Evolutionary conservation across 495 filamentous ascomycete species (phyloP).

Genomic region (Daldinia loculata): DNA sequence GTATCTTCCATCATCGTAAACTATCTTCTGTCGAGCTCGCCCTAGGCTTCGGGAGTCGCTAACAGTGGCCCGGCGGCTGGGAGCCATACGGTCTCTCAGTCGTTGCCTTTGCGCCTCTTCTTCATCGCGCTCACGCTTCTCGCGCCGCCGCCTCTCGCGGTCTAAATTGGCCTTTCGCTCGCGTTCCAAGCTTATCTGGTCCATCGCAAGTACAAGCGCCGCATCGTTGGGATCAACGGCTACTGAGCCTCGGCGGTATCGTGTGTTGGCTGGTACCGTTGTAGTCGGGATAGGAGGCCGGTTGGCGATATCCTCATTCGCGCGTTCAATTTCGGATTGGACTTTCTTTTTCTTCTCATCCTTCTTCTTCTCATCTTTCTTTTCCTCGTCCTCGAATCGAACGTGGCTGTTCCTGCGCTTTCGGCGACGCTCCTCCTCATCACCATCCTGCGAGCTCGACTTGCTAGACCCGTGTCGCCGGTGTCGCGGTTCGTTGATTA

Average conservation of each 20-base stretch:
- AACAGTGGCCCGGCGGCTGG: slow-evolving; percentile 14
- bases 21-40: slow-evolving; percentile 15
- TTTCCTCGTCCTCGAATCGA: slow-evolving; percentile 43
- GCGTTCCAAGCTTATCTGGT: slow-evolving; percentile 36
- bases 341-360: slow-evolving; percentile 48
- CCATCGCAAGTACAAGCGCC: slow-evolving; percentile 25
- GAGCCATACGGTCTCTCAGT: slow-evolving; percentile 38
- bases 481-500: slow-evolving; percentile 39
- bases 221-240: slow-evolving; percentile 26
- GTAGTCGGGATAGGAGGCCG: slow-evolving; percentile 35
- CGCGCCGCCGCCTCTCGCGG: slow-evolving; percentile 27
- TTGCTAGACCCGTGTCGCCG: slow-evolving; percentile 42
- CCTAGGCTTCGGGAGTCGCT: slow-evolving; percentile 8
- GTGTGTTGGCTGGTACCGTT: slow-evolving; percentile 4
- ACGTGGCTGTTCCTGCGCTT: slow-evolving; percentile 34
- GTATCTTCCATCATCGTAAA: slow-evolving; percentile 23
- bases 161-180: slow-evolving; percentile 23
- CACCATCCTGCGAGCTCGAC: slow-evolving; percentile 39
- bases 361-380: slow-evolving; percentile 46
- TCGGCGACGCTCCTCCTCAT: slow-evolving; percentile 39
- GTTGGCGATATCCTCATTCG: slow-evolving; percentile 44
- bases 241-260: slow-evolving; percentile 46
- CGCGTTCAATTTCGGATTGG: slow-evolving; percentile 50
- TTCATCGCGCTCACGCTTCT: slow-evolving; percentile 39
- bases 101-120: slow-evolving; percentile 40